Evolutionary conservation across 2,329 filamentous ascomycete species (phyloP).

Genomic region (Arthrobotrys iridis): DNA sequence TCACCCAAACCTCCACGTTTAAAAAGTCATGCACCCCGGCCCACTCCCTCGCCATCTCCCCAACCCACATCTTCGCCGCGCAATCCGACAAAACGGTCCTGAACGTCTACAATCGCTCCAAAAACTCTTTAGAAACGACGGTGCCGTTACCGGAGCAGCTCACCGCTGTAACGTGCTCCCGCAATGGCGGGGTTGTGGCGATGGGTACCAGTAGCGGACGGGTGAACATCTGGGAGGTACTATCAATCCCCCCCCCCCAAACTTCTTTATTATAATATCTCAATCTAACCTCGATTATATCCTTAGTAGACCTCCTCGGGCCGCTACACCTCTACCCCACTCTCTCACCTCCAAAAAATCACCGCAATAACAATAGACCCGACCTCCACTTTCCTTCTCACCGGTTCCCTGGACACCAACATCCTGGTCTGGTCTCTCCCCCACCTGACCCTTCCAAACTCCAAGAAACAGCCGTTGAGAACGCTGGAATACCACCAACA

Average conservation of each 20-base stretch:
- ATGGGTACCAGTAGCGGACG: conserved; percentile 86
- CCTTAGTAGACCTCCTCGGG: conserved; percentile 76
- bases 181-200: conserved; percentile 70
- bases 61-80: conserved; percentile 87
- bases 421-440: conserved; percentile 90
- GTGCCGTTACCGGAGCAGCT: conserved; percentile 90
- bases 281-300: conserved; percentile 53
- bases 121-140: conserved; percentile 86
- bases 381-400: conserved; percentile 77
- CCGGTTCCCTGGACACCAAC: conserved; percentile 85
- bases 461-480: conserved; percentile 73
- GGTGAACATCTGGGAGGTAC: conserved; percentile 91
- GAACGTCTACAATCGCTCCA: conserved; percentile 86
- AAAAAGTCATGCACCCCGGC: conserved; percentile 89
- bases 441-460: conserved; percentile 72
- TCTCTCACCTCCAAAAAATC: conserved; percentile 81
- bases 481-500: conserved; percentile 81
- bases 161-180: conserved; percentile 75
- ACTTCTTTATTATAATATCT: neutral
- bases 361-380: conserved; percentile 77
- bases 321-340: conserved; percentile 77
- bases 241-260: neutral
- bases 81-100: conserved; percentile 91
- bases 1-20: conserved; percentile 82
- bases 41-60: conserved; percentile 81